Conservation (phyloP, 495 filamentous ascomycete species). For the Xylaria cubensis region DNA sequence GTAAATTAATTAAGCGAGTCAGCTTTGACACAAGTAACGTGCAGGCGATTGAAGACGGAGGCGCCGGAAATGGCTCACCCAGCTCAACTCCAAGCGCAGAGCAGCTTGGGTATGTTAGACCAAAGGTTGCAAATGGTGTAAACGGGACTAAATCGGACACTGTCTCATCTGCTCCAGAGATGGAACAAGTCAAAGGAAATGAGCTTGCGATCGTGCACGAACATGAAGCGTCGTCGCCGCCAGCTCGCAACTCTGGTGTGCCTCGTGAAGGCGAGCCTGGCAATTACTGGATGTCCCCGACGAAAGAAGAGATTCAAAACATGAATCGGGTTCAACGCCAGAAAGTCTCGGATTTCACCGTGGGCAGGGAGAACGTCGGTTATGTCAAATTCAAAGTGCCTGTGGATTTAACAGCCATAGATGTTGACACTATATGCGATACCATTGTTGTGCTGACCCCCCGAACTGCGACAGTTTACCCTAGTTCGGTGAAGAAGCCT, state of each 20-base stretch:
- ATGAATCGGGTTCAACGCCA: conserved; percentile 77
- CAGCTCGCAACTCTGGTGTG: conserved; percentile 29
- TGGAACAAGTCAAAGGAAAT: conserved; percentile 74
- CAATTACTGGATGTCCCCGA: conserved; percentile 85
- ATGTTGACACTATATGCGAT: conserved; percentile 73
- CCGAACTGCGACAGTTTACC: conserved; percentile 86
- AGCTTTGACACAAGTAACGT: conserved; percentile 78
- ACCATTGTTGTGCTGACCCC: conserved; percentile 74
- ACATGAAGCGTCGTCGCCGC: conserved; percentile 57
- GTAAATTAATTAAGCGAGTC: conserved; percentile 80
- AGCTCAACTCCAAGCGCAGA: conserved; percentile 60
- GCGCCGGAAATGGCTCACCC: conserved; percentile 50
- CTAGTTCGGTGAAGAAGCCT: conserved; percentile 75
- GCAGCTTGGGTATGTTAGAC: conserved; percentile 71
- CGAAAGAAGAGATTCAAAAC: conserved; percentile 69
- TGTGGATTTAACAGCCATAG: conserved; percentile 77
- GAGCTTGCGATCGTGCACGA: conserved; percentile 83
- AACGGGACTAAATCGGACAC: conserved; percentile 56
- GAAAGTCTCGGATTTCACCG: conserved; percentile 71
- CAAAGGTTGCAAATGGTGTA: conserved; percentile 57
- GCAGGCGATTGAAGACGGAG: conserved; percentile 46
- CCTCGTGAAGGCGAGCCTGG: conserved; percentile 66
- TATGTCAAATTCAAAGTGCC: conserved; percentile 78
- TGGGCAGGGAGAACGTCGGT: conserved; percentile 83
- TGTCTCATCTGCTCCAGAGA: conserved; percentile 61